Evolutionary conservation across 2,329 filamentous ascomycete genomes (phyloP).

Genomic region (Colletotrichum plurivorum): DNA sequence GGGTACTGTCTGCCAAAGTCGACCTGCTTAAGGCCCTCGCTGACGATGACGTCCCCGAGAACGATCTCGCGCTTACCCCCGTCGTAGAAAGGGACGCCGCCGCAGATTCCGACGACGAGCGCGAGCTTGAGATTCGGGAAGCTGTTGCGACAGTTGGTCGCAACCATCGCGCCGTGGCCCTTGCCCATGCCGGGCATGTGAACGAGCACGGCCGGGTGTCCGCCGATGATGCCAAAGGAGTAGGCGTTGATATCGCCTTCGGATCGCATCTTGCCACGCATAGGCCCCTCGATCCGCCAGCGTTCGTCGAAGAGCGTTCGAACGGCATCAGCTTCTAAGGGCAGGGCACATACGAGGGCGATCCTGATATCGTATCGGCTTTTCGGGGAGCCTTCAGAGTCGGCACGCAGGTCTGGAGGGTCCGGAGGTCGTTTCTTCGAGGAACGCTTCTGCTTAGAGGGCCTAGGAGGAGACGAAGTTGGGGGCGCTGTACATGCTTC

Average conservation of each 20-base stretch:
- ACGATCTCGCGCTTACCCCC: conserved; percentile 36
- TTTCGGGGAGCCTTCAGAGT: not conserved
- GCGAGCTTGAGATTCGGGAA: conserved; percentile 51
- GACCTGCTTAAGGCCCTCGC: conserved; percentile 47
- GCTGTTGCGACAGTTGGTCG: conserved; percentile 49
- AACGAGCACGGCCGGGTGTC: conserved; percentile 45
- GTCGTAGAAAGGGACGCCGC: conserved; percentile 48
- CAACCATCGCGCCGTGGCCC: conserved; percentile 43
- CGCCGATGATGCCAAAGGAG: conserved; percentile 46
- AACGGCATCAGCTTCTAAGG: conserved; percentile 45
- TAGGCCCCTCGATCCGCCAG: conserved; percentile 40
- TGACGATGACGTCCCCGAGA: conserved; percentile 53
- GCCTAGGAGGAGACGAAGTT: no score
- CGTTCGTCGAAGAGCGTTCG: conserved; percentile 46
- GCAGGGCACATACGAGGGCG: conserved; percentile 48
- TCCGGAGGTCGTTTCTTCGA: not conserved
- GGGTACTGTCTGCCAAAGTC: conserved; percentile 46
- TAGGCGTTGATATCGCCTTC: conserved; percentile 48
- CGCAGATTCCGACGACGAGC: conserved; percentile 57
- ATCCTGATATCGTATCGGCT: conserved; percentile 39
- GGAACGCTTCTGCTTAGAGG: not conserved
- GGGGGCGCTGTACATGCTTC: no score
- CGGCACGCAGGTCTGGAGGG: not conserved
- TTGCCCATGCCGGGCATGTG: conserved; percentile 49
- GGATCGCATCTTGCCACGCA: conserved; percentile 19